Conservation (phyloP, 331 rosid species). For the Cydonia oblonga region DNA sequence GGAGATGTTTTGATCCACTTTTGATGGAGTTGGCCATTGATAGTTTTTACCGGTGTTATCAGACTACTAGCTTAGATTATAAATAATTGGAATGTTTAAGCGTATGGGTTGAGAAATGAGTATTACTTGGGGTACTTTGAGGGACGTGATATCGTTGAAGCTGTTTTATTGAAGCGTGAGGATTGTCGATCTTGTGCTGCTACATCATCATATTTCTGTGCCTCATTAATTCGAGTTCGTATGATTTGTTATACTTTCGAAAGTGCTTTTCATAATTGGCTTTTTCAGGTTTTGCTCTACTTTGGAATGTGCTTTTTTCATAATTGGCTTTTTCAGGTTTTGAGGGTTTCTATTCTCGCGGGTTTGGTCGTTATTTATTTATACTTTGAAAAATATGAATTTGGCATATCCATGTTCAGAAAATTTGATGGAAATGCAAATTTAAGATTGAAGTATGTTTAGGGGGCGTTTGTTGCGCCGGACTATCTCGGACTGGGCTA, state of each 20-base stretch:
- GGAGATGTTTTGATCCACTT: neutral
- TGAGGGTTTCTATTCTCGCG: too few species aligned
- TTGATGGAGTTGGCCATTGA: neutral
- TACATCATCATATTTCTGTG: neutral
- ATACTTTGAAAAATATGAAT: too few species aligned
- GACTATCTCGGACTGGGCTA: too few species aligned
- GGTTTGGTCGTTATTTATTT: too few species aligned
- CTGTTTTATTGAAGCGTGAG: neutral
- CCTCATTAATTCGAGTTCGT: neutral
- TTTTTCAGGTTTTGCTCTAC: neutral
- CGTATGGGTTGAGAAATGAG: neutral
- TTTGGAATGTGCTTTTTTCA: too few species aligned
- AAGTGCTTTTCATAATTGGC: neutral
- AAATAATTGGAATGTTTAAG: constrained; percentile 7
- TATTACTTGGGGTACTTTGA: neutral
- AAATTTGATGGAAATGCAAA: too few species aligned
- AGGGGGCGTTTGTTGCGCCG: too few species aligned
- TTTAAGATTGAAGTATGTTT: too few species aligned
- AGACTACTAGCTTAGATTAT: neutral
- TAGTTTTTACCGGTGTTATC: neutral
- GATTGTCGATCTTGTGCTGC: neutral
- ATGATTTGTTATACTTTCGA: neutral
- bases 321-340: too few species aligned
- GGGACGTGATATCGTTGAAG: neutral
- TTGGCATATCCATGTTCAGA: too few species aligned